A percentile compares a stretch with the other conserved stretches of the same genome.
phyloP scores from a whole-genome alignment of 1,284 basidiomycete species.

The Leccinum angustisporum region DNA sequence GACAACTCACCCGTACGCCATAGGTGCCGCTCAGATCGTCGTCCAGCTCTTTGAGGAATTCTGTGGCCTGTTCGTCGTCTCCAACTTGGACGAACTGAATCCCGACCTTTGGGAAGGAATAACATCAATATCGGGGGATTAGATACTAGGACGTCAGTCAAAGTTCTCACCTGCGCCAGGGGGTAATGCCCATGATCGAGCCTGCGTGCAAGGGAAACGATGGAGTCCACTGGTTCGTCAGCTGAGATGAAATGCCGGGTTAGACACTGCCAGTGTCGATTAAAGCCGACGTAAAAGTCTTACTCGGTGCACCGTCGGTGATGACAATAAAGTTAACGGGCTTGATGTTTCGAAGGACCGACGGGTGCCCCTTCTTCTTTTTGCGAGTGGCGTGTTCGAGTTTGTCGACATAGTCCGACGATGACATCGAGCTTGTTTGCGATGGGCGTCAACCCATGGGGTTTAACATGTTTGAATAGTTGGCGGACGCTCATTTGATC shows the following conservation, averaged over 20 bases:
- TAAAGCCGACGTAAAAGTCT: neutral
- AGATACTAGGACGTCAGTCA: neutral
- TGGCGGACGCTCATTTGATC: slow-evolving; percentile 33
- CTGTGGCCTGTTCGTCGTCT: slow-evolving; percentile 41
- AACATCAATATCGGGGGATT: neutral
- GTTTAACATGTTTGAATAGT: slow-evolving; percentile 45
- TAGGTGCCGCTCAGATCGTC: slow-evolving; percentile 40
- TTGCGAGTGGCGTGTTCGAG: slow-evolving; percentile 41
- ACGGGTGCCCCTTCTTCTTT: slow-evolving; percentile 31
- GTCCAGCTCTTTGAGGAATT: slow-evolving; percentile 49
- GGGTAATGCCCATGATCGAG: slow-evolving; percentile 50
- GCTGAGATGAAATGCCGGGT: slow-evolving; percentile 30
- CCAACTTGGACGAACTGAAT: slow-evolving; percentile 68
- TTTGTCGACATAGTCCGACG: slow-evolving; percentile 43
- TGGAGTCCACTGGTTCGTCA: slow-evolving; percentile 51
- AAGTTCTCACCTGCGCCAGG: slow-evolving; percentile 46
- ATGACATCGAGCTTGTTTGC: slow-evolving; percentile 49
- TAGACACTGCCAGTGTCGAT: neutral
- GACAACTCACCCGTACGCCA: slow-evolving; percentile 37
- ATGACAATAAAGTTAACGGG: slow-evolving; percentile 61
- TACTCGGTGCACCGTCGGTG: slow-evolving; percentile 61
- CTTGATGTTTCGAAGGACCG: slow-evolving; percentile 41
- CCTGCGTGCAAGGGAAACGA: slow-evolving; percentile 47
- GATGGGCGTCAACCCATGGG: slow-evolving; percentile 49
- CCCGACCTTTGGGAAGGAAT: slow-evolving; percentile 38